Base-by-base conservation (phyloP, 2,329 filamentous ascomycete genomes). In the Pestalotiopsis fici region DNA sequence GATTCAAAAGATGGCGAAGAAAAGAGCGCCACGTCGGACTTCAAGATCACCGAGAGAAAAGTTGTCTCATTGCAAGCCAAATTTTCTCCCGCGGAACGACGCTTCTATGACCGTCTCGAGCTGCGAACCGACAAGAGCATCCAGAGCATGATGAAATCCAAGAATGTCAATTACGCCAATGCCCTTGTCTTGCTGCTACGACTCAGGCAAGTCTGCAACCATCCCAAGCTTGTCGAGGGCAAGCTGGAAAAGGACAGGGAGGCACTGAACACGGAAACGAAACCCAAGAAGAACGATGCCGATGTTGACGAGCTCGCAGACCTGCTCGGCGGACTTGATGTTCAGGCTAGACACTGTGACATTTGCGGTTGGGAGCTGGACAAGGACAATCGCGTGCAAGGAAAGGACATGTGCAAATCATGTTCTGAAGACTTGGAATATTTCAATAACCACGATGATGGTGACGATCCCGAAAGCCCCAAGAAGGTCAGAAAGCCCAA, bases 191-290 rank as follows among this genome's bases (percentile, higher is more conserved):
- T 99, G 69, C 87, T 99, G n/a, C 83, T 99, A 66, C 91, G 96
- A 50, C 84, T 99, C 68, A 88, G 96, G 68, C 96, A 99, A 78
- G 93, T 94, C 23, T 99, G 96, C 79, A 97, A 99, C 75, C 96
- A 99, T 77, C 94, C 95, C 0, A 91, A 94, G 71, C 85, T 99
- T 59, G 91, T 97, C 13, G 93, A 93, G 71, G 91, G 91, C 70
- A 95, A 97, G 75, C 85, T 98, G 67, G 91, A 91, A 66, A 93
- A 93, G 71, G 96, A 99, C 77, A 94, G 91, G 73, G 96, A 98
- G 74, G 93, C 93, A 2, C 82, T 97, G 66, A 86, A 90, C 1
- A 91, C 90, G 1, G 92, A 86, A 70, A 82, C 86, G 43, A 84
- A 85, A 60, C 76, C 81, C 27, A 85, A 85, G 66, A 82, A 84